Percentiles rank a stretch among this genome's conserved stretches.
These are phyloP conservation scores for Naganishia antarctica DNA, from an alignment of 768 basidiomycete genomes.

Conservation along the genomic window DNA sequence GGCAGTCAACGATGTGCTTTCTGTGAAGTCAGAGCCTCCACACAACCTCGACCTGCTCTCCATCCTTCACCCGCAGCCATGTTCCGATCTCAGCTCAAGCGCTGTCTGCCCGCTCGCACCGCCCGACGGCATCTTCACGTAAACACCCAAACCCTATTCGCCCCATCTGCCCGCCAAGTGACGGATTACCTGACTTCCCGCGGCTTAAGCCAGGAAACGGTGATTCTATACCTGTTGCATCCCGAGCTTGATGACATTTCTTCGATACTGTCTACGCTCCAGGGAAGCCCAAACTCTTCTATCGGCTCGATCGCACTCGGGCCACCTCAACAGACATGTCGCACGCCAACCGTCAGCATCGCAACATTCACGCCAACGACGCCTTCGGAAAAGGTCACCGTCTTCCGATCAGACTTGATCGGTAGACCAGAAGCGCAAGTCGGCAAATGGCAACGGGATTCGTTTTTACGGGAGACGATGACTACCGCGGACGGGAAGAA, in stretches of 20 bases:
- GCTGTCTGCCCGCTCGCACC: neutral
- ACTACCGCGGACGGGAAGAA: neutral
- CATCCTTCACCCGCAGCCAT: neutral
- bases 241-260: conserved; percentile 23
- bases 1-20: too few relatives aligned
- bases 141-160: conserved; percentile 2
- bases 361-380: conserved; percentile 25
- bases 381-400: conserved; percentile 2
- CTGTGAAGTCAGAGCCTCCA: too few relatives aligned
- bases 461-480: conserved; percentile 1
- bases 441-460: conserved; percentile 24
- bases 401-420: conserved; percentile 22
- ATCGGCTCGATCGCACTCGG: conserved; percentile 23
- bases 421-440: conserved; percentile 19
- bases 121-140: conserved; percentile 2
- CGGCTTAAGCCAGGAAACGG: neutral
- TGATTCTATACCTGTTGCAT: conserved; percentile 20
- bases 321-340: neutral
- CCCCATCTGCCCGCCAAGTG: neutral
- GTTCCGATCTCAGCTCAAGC: neutral
- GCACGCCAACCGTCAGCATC: conserved; percentile 17
- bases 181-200: conserved; percentile 7
- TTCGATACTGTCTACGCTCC: conserved; percentile 14
- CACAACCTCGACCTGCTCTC: neutral
- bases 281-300: neutral